These are phyloP conservation scores for Exutisphaerella laricina DNA, from an alignment of 2,329 filamentous ascomycete genomes.

Conservation along the genomic window DNA sequence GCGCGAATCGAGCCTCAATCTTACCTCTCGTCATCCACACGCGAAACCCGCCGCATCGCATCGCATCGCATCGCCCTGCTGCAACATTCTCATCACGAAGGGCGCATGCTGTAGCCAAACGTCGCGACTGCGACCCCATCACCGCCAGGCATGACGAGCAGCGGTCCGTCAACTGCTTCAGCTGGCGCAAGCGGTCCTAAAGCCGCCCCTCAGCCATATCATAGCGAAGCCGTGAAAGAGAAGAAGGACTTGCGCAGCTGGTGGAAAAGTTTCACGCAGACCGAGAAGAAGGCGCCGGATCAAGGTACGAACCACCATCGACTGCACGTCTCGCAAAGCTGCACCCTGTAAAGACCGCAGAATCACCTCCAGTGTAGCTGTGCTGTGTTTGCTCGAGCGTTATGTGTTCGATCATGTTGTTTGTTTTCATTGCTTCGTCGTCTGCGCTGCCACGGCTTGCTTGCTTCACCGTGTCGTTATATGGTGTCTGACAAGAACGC, in stretches of 20 bases:
- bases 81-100: background rate
- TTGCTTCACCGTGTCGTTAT: background rate
- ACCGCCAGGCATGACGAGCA: conserved; percentile 36
- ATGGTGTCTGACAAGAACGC: conserved; percentile 11
- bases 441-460: background rate
- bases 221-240: conserved; percentile 64
- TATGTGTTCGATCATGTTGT: background rate
- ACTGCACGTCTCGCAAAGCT: background rate
- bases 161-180: conserved; percentile 37
- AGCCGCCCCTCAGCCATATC: conserved; percentile 42
- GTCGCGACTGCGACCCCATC: conserved; percentile 15
- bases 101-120: conserved; percentile 23
- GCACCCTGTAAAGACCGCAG: no score
- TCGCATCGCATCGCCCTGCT: conserved; percentile 9
- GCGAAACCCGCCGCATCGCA: no score
- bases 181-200: conserved; percentile 41
- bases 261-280: conserved; percentile 90
- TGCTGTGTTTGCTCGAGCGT: background rate
- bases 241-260: conserved; percentile 88
- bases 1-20: no score
- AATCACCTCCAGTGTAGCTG: no score
- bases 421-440: background rate
- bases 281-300: conserved; percentile 57
- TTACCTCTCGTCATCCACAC: no score
- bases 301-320: conserved; percentile 50